Conservation (phyloP, 176 grass and related monocot species). For the Paspalum vaginatum region DNA sequence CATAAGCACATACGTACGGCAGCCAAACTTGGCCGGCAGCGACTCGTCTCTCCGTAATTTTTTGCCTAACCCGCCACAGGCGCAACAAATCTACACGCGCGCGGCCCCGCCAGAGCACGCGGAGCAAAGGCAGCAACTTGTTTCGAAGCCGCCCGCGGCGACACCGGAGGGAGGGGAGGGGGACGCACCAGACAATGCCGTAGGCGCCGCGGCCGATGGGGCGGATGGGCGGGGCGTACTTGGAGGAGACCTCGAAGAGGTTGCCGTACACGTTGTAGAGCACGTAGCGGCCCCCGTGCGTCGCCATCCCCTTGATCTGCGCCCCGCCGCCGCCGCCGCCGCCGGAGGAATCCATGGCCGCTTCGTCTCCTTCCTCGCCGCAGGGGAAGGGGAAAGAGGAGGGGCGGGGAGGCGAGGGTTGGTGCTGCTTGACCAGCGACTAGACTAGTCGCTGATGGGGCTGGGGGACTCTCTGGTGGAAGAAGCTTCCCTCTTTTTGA, state of each 20-base stretch:
- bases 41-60: conserved; percentile 7
- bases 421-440: conserved; percentile 37
- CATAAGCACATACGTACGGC: conserved; percentile 3
- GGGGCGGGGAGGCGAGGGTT: conserved; percentile 29
- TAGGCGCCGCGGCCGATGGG: conserved; percentile 92
- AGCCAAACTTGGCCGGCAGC: background rate
- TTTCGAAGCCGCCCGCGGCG: background rate
- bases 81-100: conserved; percentile 15
- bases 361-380: background rate
- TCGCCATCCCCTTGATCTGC: conserved; percentile 67
- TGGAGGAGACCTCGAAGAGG: conserved; percentile 83
- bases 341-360: conserved; percentile 46
- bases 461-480: conserved; percentile 26
- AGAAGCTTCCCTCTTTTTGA: conserved; percentile 62
- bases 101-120: background rate
- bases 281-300: conserved; percentile 80
- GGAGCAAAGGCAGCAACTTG: background rate
- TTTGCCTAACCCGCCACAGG: conserved; percentile 16
- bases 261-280: conserved; percentile 92
- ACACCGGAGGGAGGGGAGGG: background rate
- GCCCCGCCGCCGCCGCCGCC: conserved; percentile 42
- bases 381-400: background rate
- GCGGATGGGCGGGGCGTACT: conserved; percentile 86
- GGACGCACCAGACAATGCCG: conserved; percentile 95
- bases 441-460: conserved; percentile 56